Evolutionary conservation across 1,139 yeast species (phyloP).

Genomic region (Schwanniomyces etchellsii): DNA sequence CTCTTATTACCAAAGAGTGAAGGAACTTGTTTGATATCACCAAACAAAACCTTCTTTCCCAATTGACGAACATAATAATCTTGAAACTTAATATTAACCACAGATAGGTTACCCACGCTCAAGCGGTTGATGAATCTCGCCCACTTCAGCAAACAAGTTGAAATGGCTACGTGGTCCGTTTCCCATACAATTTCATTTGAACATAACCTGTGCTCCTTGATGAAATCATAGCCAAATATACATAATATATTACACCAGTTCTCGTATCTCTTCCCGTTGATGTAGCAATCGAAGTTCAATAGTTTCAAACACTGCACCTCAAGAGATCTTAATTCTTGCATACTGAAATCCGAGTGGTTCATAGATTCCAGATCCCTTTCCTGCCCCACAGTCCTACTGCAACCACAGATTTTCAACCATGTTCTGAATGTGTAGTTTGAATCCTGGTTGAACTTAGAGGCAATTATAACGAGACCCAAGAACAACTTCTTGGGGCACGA

Average conservation of each 20-base stretch:
- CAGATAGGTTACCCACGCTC: slow-evolving; percentile 13
- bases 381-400: slow-evolving; percentile 14
- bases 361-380: neutral
- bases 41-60: slow-evolving; percentile 25
- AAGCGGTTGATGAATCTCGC: slow-evolving; percentile 19
- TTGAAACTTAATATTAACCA: slow-evolving; percentile 23
- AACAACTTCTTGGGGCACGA: slow-evolving; percentile 62
- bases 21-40: slow-evolving; percentile 9
- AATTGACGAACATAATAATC: slow-evolving; percentile 29
- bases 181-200: slow-evolving; percentile 27
- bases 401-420: slow-evolving; percentile 78
- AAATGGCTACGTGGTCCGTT: slow-evolving; percentile 14
- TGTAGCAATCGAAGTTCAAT: slow-evolving; percentile 52
- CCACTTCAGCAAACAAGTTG: slow-evolving; percentile 27
- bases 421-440: slow-evolving; percentile 61
- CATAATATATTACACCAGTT: slow-evolving; percentile 48
- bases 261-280: slow-evolving; percentile 45
- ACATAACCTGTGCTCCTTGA: slow-evolving; percentile 20
- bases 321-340: slow-evolving; percentile 42
- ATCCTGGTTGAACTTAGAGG: slow-evolving; percentile 72
- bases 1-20: slow-evolving; percentile 16
- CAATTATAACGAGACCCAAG: slow-evolving; percentile 59
- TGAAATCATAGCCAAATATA: slow-evolving; percentile 42
- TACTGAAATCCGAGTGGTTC: slow-evolving; percentile 12
- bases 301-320: slow-evolving; percentile 52